Conservation (phyloP, 1,284 basidiomycete genomes). For the Trichosporon coremiiforme region DNA sequence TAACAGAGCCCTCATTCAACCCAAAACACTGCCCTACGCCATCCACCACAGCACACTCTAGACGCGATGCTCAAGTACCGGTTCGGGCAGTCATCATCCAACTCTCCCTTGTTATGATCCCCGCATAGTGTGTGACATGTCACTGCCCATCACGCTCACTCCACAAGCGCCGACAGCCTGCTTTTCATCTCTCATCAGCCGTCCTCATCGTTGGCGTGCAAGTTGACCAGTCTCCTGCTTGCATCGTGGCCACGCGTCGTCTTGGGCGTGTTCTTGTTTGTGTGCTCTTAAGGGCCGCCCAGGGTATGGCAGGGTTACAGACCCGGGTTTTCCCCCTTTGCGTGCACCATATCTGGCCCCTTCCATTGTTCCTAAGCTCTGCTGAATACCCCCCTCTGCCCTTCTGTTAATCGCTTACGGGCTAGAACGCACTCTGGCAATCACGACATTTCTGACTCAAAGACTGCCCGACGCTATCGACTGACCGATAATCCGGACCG, state of each 20-base stretch:
- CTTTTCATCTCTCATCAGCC: background rate
- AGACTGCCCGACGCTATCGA: too few relatives aligned
- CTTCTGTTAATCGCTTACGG: too few relatives aligned
- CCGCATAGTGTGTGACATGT: slow-evolving; percentile 9
- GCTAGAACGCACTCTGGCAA: background rate
- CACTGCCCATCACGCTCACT: background rate
- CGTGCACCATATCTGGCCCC: background rate
- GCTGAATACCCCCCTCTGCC: background rate
- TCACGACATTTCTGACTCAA: background rate
- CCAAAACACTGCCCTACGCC: background rate
- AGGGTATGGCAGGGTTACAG: background rate
- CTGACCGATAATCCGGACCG: background rate
- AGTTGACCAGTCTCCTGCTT: background rate
- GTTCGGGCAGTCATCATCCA: background rate
- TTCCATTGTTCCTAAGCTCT: background rate
- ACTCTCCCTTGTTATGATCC: background rate
- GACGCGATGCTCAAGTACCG: background rate
- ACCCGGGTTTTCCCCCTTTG: background rate
- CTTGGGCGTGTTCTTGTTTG: background rate
- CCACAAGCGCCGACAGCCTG: too few relatives aligned
- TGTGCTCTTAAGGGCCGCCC: background rate
- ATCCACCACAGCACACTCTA: background rate
- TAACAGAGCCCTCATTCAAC: slow-evolving; percentile 14
- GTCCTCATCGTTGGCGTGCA: background rate
- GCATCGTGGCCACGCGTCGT: background rate